Evolutionary conservation across 176 grass and related monocot species (phyloP), one percentile per base, ranked within the genome.

Genomic region (Miscanthus lutarioriparius): DNA sequence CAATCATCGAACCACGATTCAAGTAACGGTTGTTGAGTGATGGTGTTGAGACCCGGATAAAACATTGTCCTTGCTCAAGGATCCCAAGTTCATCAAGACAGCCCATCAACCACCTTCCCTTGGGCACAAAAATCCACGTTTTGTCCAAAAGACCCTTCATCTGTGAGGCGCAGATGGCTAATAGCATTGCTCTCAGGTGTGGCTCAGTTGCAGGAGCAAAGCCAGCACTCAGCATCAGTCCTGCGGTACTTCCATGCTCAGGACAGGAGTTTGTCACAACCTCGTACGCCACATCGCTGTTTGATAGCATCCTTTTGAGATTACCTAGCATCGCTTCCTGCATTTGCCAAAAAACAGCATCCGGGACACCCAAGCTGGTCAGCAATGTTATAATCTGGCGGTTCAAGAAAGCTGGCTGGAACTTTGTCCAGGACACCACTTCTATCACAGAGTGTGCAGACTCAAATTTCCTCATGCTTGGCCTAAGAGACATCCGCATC

Each of bases 31-130:
- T 89, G 65, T 83, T 73, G 4, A 91, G 82, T 22, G 85, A 93
- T 54, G 83, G 92, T 54, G 48, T 49, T 77, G 92, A 95, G 32
- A 74, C 80, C 39, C 82, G 92, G 73, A 98, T 90, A 88, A 95
- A 95, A 83, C 96, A 98, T 49, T 95, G 91, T 15, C 96, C 96
- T 27, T 95, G 82, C 58, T 95, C 80, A 44, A 98, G 89, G n/a
- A 98, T 39, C 4, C 85, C 92, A 86, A 88, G 77, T 51, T 98
- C 96, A 80, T 98, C 96, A 49, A 98, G 69, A 78, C 92, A 98
- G 47, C 96, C 96, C 87, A 98, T 90, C 63, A 98, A 74, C 92
- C 91, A 98, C 77, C 96, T 91, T 63, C 92, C 91, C 53, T 95
- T 90, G 2, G 91, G 85, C 67, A 98, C 92, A 86, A 95, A 98